These are phyloP conservation scores for Emmonsiellopsis sp. DNA, from an alignment of 2,329 filamentous ascomycete species.

Conservation along the genomic window DNA sequence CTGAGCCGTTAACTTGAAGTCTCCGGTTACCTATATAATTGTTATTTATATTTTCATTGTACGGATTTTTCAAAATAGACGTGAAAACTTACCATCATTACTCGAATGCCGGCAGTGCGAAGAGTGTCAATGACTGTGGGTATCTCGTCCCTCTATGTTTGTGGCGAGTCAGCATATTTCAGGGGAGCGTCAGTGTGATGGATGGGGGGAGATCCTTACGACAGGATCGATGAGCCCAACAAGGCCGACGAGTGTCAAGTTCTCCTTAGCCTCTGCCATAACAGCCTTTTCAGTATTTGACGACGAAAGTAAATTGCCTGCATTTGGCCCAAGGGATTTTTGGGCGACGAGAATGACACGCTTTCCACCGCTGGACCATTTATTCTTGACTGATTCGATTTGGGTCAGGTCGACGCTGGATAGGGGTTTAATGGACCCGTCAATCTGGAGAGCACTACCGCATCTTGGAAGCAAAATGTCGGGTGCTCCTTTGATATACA, in stretches of 20 bases:
- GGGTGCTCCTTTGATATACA: constrained; percentile 69
- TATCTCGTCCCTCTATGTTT: constrained; percentile 43
- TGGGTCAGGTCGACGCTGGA: constrained; percentile 34
- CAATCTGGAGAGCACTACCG: constrained; percentile 45
- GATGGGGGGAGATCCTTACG: constrained; percentile 1
- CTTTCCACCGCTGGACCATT: constrained; percentile 60
- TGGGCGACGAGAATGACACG: constrained; percentile 59
- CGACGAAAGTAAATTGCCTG: constrained; percentile 38
- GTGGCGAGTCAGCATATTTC: neutral
- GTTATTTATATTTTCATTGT: too few species aligned
- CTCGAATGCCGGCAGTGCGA: constrained; percentile 60
- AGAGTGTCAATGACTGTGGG: constrained; percentile 53
- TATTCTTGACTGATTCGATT: constrained; percentile 55
- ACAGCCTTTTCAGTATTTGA: constrained; percentile 50
- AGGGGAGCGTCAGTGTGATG: neutral
- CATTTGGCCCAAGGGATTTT: constrained; percentile 46
- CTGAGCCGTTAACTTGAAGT: constrained; percentile 65
- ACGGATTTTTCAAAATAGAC: neutral
- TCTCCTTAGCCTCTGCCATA: constrained; percentile 41
- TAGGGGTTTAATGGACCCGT: constrained; percentile 47
- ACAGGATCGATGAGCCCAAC: constrained; percentile 54
- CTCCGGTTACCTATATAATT: constrained; percentile 54
- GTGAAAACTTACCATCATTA: constrained; percentile 56
- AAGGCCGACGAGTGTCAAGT: constrained; percentile 47
- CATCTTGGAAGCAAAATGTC: constrained; percentile 63